A percentile compares a stretch with the other conserved stretches of the same genome.
Conservation (phyloP, 169 alveolate genomes). For the Eimeria necatrix region DNA sequence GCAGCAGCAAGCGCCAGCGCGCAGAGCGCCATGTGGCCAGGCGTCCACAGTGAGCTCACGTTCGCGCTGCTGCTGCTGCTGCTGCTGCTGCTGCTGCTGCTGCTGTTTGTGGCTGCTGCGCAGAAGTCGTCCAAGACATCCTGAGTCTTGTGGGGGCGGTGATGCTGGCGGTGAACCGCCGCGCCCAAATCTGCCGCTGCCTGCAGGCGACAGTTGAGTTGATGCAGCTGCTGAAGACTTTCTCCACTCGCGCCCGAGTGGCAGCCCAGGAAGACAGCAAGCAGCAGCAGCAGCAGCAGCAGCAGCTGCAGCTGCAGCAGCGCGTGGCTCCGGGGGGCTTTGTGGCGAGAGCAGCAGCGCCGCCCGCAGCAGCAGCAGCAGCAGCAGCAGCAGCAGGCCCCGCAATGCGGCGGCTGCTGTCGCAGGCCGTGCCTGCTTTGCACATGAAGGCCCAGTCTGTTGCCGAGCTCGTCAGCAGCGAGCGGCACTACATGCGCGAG, state of each 20-base stretch:
- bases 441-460: constrained; percentile 58
- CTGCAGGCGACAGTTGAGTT: constrained; percentile 52
- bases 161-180: constrained; percentile 74
- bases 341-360: neutral
- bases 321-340: neutral
- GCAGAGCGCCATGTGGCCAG: too few relatives aligned
- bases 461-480: constrained; percentile 37
- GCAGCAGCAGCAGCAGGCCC: neutral
- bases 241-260: constrained; percentile 30
- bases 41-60: too few relatives aligned
- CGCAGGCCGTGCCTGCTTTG: constrained; percentile 50
- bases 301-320: constrained; percentile 25
- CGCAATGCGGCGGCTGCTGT: constrained; percentile 16
- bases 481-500: constrained; percentile 24
- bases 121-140: constrained; percentile 62
- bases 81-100: constrained; percentile 33
- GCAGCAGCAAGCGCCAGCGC: too few relatives aligned
- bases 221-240: constrained; percentile 72
- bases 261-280: neutral
- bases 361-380: constrained; percentile 50
- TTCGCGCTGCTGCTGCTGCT: constrained; percentile 1
- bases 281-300: constrained; percentile 56
- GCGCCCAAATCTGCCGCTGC: constrained; percentile 77
- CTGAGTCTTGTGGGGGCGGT: constrained; percentile 77
- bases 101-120: neutral